Base-by-base conservation (phyloP, 768 basidiomycete species). In the Suillus alpinus region DNA sequence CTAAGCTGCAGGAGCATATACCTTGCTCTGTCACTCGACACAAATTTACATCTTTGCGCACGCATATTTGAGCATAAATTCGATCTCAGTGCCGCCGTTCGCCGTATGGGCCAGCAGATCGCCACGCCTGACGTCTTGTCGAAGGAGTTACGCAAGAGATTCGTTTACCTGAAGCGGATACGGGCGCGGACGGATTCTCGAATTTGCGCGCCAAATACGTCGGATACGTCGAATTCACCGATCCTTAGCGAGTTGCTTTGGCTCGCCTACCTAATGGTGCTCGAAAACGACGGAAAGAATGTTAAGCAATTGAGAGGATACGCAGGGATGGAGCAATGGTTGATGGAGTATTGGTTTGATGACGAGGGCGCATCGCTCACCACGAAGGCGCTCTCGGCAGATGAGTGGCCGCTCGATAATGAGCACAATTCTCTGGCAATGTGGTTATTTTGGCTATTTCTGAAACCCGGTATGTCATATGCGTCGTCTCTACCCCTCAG, bases 211-310 rank as follows among this genome's bases (percentile, higher is more conserved):
- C 66, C 72, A 31, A 26, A 26, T 26, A 26, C 26, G n/a, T n/a
- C n/a, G n/a, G 67, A 65, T 47, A 74, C 76, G 26, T 12, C 31
- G 16, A 26, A 39, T 14, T n/a, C 47, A 2, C 52, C 55, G n/a
- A 6, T 55, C n/a, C 50, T 57, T 40, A 39, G 51, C 44, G 78
- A 85, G n/a, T 68, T 84, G 14, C 81, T 93, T 6, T 88, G 86
- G 78, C 81, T 82, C 32, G 81, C 86, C 31, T 92, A 89, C 68
- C 73, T 91, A 40, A 85, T 94, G 85, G 82, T 92, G 80, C 76
- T 94, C 51, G 92, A 94, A 75, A 88, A 91, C 65, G 88, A 88
- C 32, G 88, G 85, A 46, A 86, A 82, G 68, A 93, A 93, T 65
- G 83, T 83, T 65, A 70, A 53, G 49, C 91, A 92, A 69, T 79